Base-by-base conservation (phyloP, 202 grass and related monocot species). In the Setaria italica region DNA sequence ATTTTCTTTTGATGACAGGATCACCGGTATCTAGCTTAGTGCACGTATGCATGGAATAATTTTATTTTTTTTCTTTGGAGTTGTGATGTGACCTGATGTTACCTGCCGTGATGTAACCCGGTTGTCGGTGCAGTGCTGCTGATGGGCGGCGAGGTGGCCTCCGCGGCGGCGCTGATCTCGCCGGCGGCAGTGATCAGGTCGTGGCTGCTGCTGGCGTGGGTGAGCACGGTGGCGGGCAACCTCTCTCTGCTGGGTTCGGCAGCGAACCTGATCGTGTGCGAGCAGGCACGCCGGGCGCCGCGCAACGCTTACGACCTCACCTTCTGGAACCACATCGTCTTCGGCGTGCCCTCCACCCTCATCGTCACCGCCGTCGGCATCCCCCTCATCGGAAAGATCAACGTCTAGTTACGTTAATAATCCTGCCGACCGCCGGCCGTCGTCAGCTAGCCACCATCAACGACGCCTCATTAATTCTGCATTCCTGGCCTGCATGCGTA, bases 231-330 rank as follows among this genome's bases (percentile, higher is more conserved):
- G 66, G 96, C 96, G 1, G 96, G 96, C 9, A 99, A 99, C 82
- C 93, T 99, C 0, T 94, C 96, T 29, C 72, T 99, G 15, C 69
- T 99, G 30, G 96, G 96, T 32, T 99, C 96, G 7, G 96, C 96
- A n/a, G 96, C 96, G 15, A 99, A 99, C 93, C 90, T 99, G 56
- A 99, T 99, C 60, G 96, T 99, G 42, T 99, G 96, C 33, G 96
- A 99, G 88, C 96, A 99, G 80, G 96, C 96, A 1, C 90, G 90
- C 9, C 72, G 96, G 65, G 88, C 92, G 9, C 79, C 76, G 7
- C 82, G 88, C 56, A 82, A 86, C 55, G 90, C 93, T 17, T 99
- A 96, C 80, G 92, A 90, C 21, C 91, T 99, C 74, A 95, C 96
- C 58, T 99, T 99, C 88, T 92, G 90, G 78, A 59, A 78, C 0